Evolutionary conservation across 495 filamentous ascomycete genomes (phyloP), one percentile per base, ranked within the genome.

Genomic region (Hapsidospora chrysogenum): DNA sequence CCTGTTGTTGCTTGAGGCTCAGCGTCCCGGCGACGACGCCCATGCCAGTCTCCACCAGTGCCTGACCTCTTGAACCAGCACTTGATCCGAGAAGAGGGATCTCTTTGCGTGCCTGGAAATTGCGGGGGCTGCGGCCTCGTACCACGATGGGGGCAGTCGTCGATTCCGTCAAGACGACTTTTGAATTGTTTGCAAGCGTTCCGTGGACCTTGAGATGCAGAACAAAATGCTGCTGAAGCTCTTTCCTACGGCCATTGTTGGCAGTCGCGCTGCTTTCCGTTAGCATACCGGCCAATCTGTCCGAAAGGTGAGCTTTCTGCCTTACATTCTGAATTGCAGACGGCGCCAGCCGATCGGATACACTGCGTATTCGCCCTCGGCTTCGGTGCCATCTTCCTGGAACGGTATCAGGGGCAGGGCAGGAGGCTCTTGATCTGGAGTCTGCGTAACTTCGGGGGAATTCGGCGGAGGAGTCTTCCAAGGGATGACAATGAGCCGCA

Each of bases 381-480:
- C 46, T 31, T 69, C 63, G 30, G 56, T 47, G 42, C 83, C 66
- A 30, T 85, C 81, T 39, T 85, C 80, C n/a, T 68, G 65, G 60
- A 84, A 76, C 3, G 66, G 64, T 41, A 89, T 78, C 32, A 94
- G 52, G 0, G 80, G 81, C 38, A 92, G 76, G 13, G 79, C 63
- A 13, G 65, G 53, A 8, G 68, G 68, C 40, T 72, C 68, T 42
- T 67, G 63, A 39, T 72, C 68, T 9, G 64, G 55, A 3, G 53
- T 60, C 34, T 70, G 51, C 45, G 60, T 63, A 10, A 67, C 49
- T 35, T 74, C 60, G 39, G 75, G 70, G 18, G 70, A 68, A 50
- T 76, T 85, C 29, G 77, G 76, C 28, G 78, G 78, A 1, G 85
- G 84, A 13, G 85, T 92, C 63, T 94, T 94, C 83, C 84, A 94